These are phyloP conservation scores for Diaporthe sp. DNA, from an alignment of 2,329 filamentous ascomycete genomes.

Conservation along the genomic window DNA sequence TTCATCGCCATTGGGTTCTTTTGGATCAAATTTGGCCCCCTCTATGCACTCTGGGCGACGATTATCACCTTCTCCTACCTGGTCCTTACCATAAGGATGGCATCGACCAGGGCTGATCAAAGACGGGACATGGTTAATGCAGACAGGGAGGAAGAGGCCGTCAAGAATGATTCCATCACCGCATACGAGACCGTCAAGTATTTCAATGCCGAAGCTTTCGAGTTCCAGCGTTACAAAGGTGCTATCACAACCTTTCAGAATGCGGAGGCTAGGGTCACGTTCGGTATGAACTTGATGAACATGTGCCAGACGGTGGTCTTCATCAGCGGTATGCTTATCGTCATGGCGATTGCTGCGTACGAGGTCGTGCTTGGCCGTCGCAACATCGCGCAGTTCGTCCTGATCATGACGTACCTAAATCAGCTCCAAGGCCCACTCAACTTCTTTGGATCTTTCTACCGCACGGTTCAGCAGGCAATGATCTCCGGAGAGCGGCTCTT, in stretches of 20 bases:
- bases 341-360: constrained; percentile 81
- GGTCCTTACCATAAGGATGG: constrained; percentile 96
- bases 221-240: constrained; percentile 79
- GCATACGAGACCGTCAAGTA: constrained; percentile 98
- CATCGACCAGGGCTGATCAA: constrained; percentile 91
- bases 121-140: constrained; percentile 95
- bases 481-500: constrained; percentile 96
- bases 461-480: constrained; percentile 95
- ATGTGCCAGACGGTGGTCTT: constrained; percentile 86
- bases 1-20: constrained; percentile 88
- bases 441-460: constrained; percentile 95
- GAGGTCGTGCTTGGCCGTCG: constrained; percentile 79
- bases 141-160: constrained; percentile 93
- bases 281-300: constrained; percentile 85
- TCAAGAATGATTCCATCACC: constrained; percentile 98
- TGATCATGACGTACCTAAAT: constrained; percentile 81
- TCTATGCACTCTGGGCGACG: constrained; percentile 90
- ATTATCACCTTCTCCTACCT: constrained; percentile 97
- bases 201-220: constrained; percentile 87
- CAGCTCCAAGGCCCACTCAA: constrained; percentile 87
- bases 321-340: constrained; percentile 80
- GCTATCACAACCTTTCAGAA: constrained; percentile 80
- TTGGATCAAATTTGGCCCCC: constrained; percentile 82
- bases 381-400: constrained; percentile 79
- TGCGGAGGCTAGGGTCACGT: constrained; percentile 82